phyloP scores from a whole-genome alignment of 345 rosid genomes.

The Gossypium stocksii region DNA sequence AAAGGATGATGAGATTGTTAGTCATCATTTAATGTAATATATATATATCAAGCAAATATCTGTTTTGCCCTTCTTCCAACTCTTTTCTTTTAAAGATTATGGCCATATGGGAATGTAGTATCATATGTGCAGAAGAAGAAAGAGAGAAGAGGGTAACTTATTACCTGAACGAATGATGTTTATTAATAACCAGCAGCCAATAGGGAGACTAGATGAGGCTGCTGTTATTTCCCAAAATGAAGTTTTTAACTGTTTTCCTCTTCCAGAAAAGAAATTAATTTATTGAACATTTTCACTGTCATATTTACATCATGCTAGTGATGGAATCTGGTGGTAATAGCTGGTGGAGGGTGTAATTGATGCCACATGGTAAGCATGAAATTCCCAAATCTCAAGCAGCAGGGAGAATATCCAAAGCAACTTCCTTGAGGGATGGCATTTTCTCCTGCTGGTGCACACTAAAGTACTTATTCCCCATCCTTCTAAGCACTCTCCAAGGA shows the following conservation, averaged over 20 bases:
- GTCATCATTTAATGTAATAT: not conserved
- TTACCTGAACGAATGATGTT: not conserved
- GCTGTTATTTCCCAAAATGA: not conserved
- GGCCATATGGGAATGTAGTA: too few relatives aligned
- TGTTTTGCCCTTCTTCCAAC: too few relatives aligned
- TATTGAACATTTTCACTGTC: not conserved
- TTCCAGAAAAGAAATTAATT: not conserved
- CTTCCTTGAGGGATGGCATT: constrained; percentile 95
- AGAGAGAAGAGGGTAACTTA: too few relatives aligned
- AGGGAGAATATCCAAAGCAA: constrained; percentile 76
- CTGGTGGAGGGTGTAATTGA: not conserved
- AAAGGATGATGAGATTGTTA: not conserved
- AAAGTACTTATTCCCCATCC: constrained; percentile 32
- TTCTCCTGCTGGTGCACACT: constrained; percentile 69
- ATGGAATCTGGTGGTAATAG: not conserved
- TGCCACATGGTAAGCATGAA: not conserved
- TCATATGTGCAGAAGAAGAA: too few relatives aligned
- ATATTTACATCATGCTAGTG: not conserved
- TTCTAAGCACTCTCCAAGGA: constrained; percentile 82
- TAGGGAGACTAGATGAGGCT: not conserved
- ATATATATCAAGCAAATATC: too few relatives aligned
- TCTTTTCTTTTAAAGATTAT: too few relatives aligned
- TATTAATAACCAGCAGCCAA: not conserved
- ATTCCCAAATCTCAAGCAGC: constrained; percentile 55
- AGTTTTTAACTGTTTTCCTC: not conserved